Percentiles rank a stretch among this genome's conserved stretches.
phyloP scores from a whole-genome alignment of 2,329 filamentous ascomycete species.

The Neopestalotiopsis sp. region DNA sequence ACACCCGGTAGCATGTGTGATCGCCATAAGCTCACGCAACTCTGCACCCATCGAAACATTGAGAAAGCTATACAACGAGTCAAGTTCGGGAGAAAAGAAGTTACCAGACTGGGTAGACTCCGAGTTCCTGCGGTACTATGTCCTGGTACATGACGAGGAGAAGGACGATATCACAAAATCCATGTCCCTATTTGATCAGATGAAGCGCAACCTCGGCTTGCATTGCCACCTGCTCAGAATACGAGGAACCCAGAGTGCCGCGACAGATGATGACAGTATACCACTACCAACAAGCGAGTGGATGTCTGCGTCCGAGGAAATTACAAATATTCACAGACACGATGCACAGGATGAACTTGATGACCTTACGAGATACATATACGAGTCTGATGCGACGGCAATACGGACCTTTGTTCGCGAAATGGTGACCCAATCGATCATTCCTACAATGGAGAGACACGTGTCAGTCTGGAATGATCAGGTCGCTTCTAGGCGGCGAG shows the following conservation, averaged over 20 bases:
- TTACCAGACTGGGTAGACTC: conserved; percentile 87
- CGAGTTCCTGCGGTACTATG: conserved; percentile 94
- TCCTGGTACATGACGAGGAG: conserved; percentile 95
- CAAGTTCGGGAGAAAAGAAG: conserved; percentile 75
- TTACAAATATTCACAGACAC: conserved; percentile 72
- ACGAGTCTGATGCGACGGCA: conserved; percentile 88
- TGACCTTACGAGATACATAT: conserved; percentile 78
- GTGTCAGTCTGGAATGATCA: conserved; percentile 96
- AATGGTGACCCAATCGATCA: conserved; percentile 91
- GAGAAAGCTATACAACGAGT: conserved; percentile 80
- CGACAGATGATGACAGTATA: conserved; percentile 90
- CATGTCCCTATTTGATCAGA: conserved; percentile 91
- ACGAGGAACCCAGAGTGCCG: conserved; percentile 81
- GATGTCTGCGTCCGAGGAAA: conserved; percentile 86
- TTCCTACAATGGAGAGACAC: conserved; percentile 95
- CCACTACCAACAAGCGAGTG: conserved; percentile 83
- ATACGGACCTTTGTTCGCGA: conserved; percentile 90
- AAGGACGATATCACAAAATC: conserved; percentile 90
- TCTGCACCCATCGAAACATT: conserved; percentile 84
- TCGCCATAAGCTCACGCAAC: conserved; percentile 92
- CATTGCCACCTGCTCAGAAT: conserved; percentile 92
- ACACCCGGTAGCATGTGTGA: conserved; percentile 92
- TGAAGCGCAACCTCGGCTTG: conserved; percentile 97
- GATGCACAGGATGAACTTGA: conserved; percentile 74
- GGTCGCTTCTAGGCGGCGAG: conserved; percentile 86